These are phyloP conservation scores for Apiotrichum akiyoshidainum DNA, from an alignment of 1,284 basidiomycete genomes.

Conservation along the genomic window DNA sequence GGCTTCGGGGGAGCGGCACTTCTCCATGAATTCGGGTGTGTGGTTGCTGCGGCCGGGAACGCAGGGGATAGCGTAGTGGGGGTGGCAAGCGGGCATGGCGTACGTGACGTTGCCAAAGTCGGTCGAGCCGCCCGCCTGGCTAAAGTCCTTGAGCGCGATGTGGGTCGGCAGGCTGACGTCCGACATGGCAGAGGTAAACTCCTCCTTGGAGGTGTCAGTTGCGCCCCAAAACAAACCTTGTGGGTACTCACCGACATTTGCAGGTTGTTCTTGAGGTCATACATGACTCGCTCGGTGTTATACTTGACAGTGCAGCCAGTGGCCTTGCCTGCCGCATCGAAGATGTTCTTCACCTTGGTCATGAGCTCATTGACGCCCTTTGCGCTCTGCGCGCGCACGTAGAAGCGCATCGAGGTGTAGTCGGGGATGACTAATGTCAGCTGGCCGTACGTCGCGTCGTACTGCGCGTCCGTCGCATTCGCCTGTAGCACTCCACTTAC, in stretches of 20 bases:
- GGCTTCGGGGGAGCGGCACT: constrained; percentile 22
- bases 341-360: constrained; percentile 60
- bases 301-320: constrained; percentile 65
- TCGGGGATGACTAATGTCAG: constrained; percentile 64
- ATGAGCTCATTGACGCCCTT: constrained; percentile 57
- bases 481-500: too few species aligned
- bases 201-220: neutral
- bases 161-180: constrained; percentile 1
- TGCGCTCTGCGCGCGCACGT: constrained; percentile 63
- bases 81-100: constrained; percentile 27
- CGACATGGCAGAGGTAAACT: constrained; percentile 14
- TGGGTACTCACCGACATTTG: constrained; percentile 15
- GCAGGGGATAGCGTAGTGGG: constrained; percentile 23
- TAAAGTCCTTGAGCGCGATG: constrained; percentile 12
- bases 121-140: constrained; percentile 7
- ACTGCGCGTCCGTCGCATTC: too few species aligned
- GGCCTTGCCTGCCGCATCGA: constrained; percentile 64
- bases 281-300: constrained; percentile 51
- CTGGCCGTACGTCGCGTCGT: too few species aligned
- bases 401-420: constrained; percentile 66
- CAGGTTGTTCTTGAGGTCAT: constrained; percentile 55
- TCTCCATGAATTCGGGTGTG: constrained; percentile 27
- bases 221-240: neutral
- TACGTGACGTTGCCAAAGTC: constrained; percentile 27
- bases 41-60: constrained; percentile 26